Base-by-base conservation (phyloP, 2,329 filamentous ascomycete genomes). In the Paecilomyces formosus region DNA sequence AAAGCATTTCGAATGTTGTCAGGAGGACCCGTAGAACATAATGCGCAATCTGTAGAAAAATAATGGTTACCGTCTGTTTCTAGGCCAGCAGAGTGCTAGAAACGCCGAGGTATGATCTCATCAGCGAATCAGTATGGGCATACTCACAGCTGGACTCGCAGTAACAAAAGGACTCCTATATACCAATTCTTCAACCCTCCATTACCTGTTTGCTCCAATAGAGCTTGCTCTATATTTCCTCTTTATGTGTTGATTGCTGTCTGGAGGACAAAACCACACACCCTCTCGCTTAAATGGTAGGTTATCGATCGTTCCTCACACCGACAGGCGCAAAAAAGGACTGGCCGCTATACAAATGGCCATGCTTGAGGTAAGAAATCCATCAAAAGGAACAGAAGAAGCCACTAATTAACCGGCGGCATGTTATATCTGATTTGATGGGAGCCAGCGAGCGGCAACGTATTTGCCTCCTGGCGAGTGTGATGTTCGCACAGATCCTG, bases 1-100 rank as follows among this genome's bases (percentile, higher is more conserved):
- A 63, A 26, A 76, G 63, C 69, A 73, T 73, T 31, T 60, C 62
- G 56, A 28, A 45, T 53, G 12, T 21, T 15, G 15, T 45, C 39
- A 35, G 49, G 52, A 55, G 50, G 30, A 21, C 12, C 31, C n/a
- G 53, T 6, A 35, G 31, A 11, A 45, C 39, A 45, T 45, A 45
- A n/a, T 45, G 39, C 39, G 2, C 39, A n/a, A 28, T 31, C 26
- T 54, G 15, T 21, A 22, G 53, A 54, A 4, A 11, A 18, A 4
- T 3, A 26, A 54, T 6, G 3, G 21, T 31, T 31, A n/a, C 15
- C 15, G 28, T 22, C 12, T 22, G 31, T 54, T 39, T 52, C 28
- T 50, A n/a, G 4, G 22, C 21, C 21, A 28, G 22, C 24, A 35
- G 15, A 18, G 11, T 24, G 45, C 15, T 52, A 24, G n/a, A 7